Conservation (phyloP, 2,329 filamentous ascomycete species). For the Diplodia corticola region DNA sequence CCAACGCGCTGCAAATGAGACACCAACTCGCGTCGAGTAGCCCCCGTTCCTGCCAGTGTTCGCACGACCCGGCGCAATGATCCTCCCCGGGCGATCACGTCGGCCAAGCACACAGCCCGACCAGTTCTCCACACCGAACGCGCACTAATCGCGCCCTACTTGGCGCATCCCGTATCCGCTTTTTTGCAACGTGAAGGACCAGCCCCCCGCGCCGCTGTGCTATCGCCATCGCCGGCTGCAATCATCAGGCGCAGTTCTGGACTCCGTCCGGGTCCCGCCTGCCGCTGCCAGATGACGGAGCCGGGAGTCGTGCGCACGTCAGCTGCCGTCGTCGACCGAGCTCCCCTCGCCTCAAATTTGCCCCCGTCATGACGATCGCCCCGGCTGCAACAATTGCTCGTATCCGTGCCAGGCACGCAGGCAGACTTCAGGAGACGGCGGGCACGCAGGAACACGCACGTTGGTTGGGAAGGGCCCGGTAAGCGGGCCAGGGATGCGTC, state of each 20-base stretch:
- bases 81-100: constrained; percentile 15
- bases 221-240: background rate
- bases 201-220: background rate
- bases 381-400: background rate
- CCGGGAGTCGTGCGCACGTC: constrained; percentile 8
- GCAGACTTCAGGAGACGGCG: constrained; percentile 5
- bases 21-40: background rate
- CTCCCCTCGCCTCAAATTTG: constrained; percentile 7
- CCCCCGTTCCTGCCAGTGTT: background rate
- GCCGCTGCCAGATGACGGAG: background rate
- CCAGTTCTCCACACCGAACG: constrained; percentile 9
- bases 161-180: constrained; percentile 11
- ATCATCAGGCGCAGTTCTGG: constrained; percentile 2
- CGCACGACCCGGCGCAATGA: background rate
- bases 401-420: background rate
- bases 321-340: background rate
- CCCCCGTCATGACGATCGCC: constrained; percentile 15
- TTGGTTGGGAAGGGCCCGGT: background rate
- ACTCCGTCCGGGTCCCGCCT: background rate
- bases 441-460: constrained; percentile 13
- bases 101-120: constrained; percentile 3
- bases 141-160: background rate
- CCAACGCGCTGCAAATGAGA: background rate
- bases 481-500: background rate
- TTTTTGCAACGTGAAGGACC: constrained; percentile 1